Conservation (phyloP, 164 flowering plant species). For the Tinospora cordifolia region DNA sequence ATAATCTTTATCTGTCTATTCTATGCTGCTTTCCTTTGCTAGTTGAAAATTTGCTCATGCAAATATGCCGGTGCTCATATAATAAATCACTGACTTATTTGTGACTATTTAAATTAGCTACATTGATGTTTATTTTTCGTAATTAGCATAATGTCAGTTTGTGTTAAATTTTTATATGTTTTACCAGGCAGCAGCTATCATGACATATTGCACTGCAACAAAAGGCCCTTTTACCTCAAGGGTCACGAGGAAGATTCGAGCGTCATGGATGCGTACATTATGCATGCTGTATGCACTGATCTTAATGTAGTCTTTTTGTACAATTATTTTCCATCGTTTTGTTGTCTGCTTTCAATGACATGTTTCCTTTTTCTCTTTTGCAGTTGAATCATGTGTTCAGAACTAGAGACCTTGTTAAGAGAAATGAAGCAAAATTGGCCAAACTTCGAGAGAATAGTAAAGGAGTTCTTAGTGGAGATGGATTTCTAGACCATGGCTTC, state of each 20-base stretch:
- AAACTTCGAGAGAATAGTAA: constrained; percentile 36
- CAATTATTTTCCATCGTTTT: not conserved
- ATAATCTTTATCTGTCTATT: no score
- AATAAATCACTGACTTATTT: not conserved
- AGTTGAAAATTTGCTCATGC: no score
- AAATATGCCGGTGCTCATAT: no score
- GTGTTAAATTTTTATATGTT: not conserved
- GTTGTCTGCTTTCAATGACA: not conserved
- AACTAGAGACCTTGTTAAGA: constrained; percentile 62
- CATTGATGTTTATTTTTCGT: not conserved
- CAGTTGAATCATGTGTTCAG: constrained; percentile 84
- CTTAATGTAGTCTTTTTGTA: not conserved
- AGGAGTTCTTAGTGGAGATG: constrained; percentile 33
- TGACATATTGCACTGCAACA: constrained; percentile 75
- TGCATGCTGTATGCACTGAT: constrained; percentile 60
- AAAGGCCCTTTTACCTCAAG: constrained; percentile 81
- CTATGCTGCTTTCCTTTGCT: no score
- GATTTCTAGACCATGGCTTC: constrained; percentile 76
- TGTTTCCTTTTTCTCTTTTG: constrained; percentile 14
- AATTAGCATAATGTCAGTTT: not conserved
- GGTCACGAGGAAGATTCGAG: constrained; percentile 70
- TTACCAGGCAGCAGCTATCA: constrained; percentile 67
- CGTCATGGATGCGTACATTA: constrained; percentile 77
- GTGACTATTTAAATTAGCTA: not conserved
- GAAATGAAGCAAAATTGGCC: constrained; percentile 59